A percentile compares a stretch with the other conserved stretches of the same genome.
These are phyloP conservation scores for Daldinia caldariorum DNA, from an alignment of 495 filamentous ascomycete genomes.

Conservation along the genomic window DNA sequence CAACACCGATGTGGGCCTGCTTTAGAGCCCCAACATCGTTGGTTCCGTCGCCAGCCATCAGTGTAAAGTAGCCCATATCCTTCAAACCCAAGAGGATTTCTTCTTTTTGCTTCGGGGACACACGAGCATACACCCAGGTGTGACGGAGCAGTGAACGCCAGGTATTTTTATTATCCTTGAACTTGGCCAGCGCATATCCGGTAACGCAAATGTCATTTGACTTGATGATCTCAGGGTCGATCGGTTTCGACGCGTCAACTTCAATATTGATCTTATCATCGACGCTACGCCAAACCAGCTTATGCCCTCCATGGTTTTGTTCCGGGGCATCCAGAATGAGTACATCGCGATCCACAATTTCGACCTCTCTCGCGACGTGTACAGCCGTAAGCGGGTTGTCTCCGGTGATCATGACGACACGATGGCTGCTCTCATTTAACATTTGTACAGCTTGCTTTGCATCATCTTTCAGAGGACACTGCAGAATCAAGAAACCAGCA, in stretches of 20 bases:
- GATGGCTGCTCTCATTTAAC: constrained; percentile 98
- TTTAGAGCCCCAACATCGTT: constrained; percentile 99
- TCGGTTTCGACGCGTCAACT: constrained; percentile 83
- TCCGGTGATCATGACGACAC: constrained; percentile 98
- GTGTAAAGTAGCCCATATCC: constrained; percentile 94
- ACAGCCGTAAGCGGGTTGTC: constrained; percentile 97
- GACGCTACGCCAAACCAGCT: constrained; percentile 92
- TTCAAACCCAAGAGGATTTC: constrained; percentile 96
- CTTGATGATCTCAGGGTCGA: constrained; percentile 83
- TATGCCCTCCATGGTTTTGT: constrained; percentile 81
- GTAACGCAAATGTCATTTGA: constrained; percentile 96
- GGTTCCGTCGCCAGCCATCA: constrained; percentile 99
- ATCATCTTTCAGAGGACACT: constrained; percentile 96
- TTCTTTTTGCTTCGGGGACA: constrained; percentile 98
- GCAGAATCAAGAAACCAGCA: constrained; percentile 94
- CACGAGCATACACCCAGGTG: constrained; percentile 97
- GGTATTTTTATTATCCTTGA: constrained; percentile 76
- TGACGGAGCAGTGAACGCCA: constrained; percentile 81
- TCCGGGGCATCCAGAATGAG: constrained; percentile 95
- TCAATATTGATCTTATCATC: constrained; percentile 88
- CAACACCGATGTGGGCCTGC: constrained; percentile 97
- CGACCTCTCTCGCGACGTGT: constrained; percentile 93
- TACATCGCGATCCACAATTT: constrained; percentile 96
- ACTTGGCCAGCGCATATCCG: constrained; percentile 90
- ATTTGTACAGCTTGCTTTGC: constrained; percentile 92